These are phyloP conservation scores for Pseudogymnoascus destructans DNA, from an alignment of 2,329 filamentous ascomycete species.

Conservation along the genomic window DNA sequence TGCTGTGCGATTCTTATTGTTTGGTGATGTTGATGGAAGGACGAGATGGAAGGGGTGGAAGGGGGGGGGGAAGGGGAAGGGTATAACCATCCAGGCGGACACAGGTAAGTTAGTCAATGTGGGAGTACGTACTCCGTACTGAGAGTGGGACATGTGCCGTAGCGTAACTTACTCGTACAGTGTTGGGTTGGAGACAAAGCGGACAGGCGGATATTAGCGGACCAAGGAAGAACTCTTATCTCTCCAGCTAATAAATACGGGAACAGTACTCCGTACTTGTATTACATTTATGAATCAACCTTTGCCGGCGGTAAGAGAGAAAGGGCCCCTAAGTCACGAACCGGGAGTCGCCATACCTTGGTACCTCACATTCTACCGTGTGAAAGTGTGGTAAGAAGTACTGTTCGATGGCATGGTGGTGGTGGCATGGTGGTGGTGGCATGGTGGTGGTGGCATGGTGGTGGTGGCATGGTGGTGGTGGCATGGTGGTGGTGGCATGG, in stretches of 20 bases:
- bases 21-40: slow-evolving; percentile 37
- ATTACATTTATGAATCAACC: slow-evolving; percentile 5
- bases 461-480: background rate
- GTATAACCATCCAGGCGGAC: background rate
- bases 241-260: background rate
- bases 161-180: too few species aligned
- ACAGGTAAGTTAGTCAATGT: background rate
- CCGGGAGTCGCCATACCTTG: background rate
- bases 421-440: too few species aligned
- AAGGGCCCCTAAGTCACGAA: background rate
- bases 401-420: background rate
- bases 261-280: too few species aligned
- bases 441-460: background rate
- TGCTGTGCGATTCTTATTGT: slow-evolving; percentile 26
- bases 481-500: background rate
- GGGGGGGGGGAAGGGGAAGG: slow-evolving; percentile 26
- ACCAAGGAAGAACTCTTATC: background rate
- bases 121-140: background rate
- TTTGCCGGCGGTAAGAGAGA: background rate
- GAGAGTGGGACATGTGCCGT: background rate
- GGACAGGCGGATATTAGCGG: background rate
- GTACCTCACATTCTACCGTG: background rate
- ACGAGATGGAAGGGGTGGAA: slow-evolving; percentile 28
- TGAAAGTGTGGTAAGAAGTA: slow-evolving; percentile 1
- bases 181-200: background rate